Evolutionary conservation across 2,329 filamentous ascomycete species (phyloP).

Genomic region (Proliferodiscus dingleyae): DNA sequence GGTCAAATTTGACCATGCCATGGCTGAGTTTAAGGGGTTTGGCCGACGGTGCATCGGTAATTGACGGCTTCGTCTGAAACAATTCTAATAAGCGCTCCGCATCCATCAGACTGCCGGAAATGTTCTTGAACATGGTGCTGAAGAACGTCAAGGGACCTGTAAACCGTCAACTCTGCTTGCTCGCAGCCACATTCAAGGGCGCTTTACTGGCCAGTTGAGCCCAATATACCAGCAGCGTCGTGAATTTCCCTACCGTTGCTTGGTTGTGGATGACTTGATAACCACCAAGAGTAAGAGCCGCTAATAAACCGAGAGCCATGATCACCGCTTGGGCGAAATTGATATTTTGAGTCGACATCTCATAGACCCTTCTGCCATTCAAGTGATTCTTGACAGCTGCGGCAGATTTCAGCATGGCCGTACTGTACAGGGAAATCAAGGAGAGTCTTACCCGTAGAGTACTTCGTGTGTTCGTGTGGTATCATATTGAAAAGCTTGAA

Average conservation of each 20-base stretch:
- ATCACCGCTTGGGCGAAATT: slow-evolving; percentile 52
- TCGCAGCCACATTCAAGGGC: slow-evolving; percentile 13
- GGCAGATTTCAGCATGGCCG: slow-evolving; percentile 27
- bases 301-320: slow-evolving; percentile 43
- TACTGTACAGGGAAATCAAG: slow-evolving; percentile 16
- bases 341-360: slow-evolving; percentile 32
- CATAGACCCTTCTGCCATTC: slow-evolving; percentile 31
- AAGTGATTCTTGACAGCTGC: slow-evolving; percentile 35
- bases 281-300: slow-evolving; percentile 31
- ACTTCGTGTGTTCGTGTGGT: slow-evolving; percentile 47
- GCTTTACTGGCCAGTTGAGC: slow-evolving; percentile 38
- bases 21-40: slow-evolving; percentile 39
- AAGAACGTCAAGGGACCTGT: slow-evolving; percentile 32
- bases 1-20: slow-evolving; percentile 31
- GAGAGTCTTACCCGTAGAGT: slow-evolving; percentile 32
- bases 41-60: slow-evolving; percentile 45
- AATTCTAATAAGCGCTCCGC: slow-evolving; percentile 57
- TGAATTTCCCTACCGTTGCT: slow-evolving; percentile 54
- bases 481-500: slow-evolving; percentile 49
- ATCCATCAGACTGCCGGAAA: slow-evolving; percentile 55
- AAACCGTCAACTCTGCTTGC: slow-evolving; percentile 20
- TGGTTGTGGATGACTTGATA: slow-evolving; percentile 34
- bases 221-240: slow-evolving; percentile 65
- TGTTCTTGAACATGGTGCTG: slow-evolving; percentile 42
- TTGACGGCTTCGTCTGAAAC: slow-evolving; percentile 51